phyloP scores from a whole-genome alignment of 78 protist genomes.

The Dictyostelium citrinum region DNA sequence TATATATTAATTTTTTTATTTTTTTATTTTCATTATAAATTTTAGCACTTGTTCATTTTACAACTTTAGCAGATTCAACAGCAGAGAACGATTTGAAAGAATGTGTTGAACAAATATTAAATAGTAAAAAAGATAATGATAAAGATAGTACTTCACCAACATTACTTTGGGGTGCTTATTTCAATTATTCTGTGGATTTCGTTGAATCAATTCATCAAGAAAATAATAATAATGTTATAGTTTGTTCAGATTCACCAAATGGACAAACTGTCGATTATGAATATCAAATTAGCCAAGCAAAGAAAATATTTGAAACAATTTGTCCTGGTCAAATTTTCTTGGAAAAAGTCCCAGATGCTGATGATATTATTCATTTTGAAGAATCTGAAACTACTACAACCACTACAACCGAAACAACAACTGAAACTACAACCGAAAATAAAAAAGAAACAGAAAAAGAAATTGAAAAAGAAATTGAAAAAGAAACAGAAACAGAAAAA shows the following conservation, averaged over 20 bases:
- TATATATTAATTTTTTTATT: neutral
- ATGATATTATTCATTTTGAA: slow-evolving; percentile 30
- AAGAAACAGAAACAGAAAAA: neutral
- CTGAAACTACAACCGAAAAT: neutral
- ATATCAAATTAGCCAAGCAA: slow-evolving; percentile 18
- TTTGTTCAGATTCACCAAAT: slow-evolving; percentile 55
- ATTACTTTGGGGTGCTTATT: slow-evolving; percentile 13
- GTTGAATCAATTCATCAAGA: neutral
- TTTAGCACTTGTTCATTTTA: slow-evolving; percentile 17
- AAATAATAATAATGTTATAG: neutral
- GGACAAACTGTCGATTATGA: slow-evolving; percentile 21
- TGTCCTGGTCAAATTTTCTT: slow-evolving; percentile 9
- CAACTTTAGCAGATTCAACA: neutral
- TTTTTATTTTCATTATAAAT: neutral
- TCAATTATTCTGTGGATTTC: slow-evolving; percentile 13
- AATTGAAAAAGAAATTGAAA: neutral
- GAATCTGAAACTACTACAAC: neutral
- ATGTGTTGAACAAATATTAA: slow-evolving; percentile 1
- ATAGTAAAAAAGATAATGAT: neutral
- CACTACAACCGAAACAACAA: neutral
- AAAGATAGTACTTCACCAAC: neutral
- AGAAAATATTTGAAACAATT: slow-evolving; percentile 19
- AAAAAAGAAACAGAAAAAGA: neutral
- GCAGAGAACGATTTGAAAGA: slow-evolving; percentile 37
- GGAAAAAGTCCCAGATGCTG: slow-evolving; percentile 66